Conservation (phyloP, 768 basidiomycete species). For the Kwoniella botswanensis region DNA sequence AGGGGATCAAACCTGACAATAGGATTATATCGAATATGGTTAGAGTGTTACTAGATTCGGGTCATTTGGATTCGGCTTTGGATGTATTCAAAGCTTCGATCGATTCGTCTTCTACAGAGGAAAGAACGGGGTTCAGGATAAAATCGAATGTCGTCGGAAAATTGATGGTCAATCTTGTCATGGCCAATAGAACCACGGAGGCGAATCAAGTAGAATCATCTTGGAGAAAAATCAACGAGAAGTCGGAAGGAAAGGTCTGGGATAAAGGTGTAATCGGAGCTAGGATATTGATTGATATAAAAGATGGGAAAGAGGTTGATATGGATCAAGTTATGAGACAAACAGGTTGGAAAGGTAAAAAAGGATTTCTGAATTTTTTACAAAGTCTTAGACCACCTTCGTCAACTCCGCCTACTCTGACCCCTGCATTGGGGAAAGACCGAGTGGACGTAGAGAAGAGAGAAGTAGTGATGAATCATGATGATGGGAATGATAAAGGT, state of each 20-base stretch:
- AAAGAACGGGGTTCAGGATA: not conserved
- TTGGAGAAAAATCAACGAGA: conserved; percentile 27
- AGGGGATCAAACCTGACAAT: conserved; percentile 18
- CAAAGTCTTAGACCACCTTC: conserved; percentile 20
- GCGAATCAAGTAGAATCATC: conserved; percentile 29
- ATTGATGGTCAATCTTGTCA: conserved; percentile 33
- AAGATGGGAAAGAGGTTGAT: conserved; percentile 34
- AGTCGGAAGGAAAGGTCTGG: conserved; percentile 2
- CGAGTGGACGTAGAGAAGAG: not conserved
- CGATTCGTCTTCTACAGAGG: not conserved
- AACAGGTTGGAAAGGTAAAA: conserved; percentile 32
- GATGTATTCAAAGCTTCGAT: conserved; percentile 18
- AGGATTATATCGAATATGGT: conserved; percentile 28
- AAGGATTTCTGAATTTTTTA: conserved; percentile 24
- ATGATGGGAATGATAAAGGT: not conserved
- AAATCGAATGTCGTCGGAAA: conserved; percentile 38
- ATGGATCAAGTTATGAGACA: conserved; percentile 6
- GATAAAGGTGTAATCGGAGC: conserved; percentile 41
- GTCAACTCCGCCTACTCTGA: not conserved
- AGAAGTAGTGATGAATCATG: not conserved
- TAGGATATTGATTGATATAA: conserved; percentile 35
- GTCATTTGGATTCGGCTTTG: conserved; percentile 25
- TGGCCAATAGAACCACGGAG: conserved; percentile 12
- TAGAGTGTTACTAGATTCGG: conserved; percentile 23
- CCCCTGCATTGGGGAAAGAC: too few species aligned